A percentile compares a stretch with the other conserved stretches of the same genome.
Evolutionary conservation across 805 yeast genomes (phyloP).

Genomic region (Candida incommunis): DNA sequence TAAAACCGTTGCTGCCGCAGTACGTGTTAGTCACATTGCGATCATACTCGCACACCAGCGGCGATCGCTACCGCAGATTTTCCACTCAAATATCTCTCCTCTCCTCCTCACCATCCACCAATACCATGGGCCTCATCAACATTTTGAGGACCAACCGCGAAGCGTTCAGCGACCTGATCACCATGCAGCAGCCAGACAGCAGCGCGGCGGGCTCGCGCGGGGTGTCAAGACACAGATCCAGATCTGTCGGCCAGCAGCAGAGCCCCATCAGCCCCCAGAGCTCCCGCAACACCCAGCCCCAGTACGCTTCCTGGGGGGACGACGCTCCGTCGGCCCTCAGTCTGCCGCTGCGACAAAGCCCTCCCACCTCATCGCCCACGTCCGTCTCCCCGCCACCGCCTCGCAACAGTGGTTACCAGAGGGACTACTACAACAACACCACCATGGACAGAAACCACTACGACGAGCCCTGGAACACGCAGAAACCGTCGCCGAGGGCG

Average conservation of each 20-base stretch:
- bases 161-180: background rate
- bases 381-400: too few relatives aligned
- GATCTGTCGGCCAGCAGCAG: background rate
- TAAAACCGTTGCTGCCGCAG: too few relatives aligned
- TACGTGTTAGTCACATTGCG: too few relatives aligned
- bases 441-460: background rate
- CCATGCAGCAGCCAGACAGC: background rate
- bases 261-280: background rate
- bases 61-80: too few relatives aligned
- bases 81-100: too few relatives aligned
- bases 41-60: too few relatives aligned
- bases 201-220: background rate
- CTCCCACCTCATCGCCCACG: too few relatives aligned
- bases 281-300: background rate
- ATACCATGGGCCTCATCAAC: background rate
- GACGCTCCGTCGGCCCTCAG: too few relatives aligned
- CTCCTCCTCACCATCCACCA: too few relatives aligned
- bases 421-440: constrained; percentile 1
- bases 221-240: too few relatives aligned
- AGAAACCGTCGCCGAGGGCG: background rate
- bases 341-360: too few relatives aligned
- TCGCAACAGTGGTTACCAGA: too few relatives aligned
- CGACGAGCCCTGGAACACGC: background rate
- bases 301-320: background rate
- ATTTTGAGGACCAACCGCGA: background rate